Evolutionary conservation across 495 filamentous ascomycete species (phyloP).

Genomic region (Glarea lozoyensis): DNA sequence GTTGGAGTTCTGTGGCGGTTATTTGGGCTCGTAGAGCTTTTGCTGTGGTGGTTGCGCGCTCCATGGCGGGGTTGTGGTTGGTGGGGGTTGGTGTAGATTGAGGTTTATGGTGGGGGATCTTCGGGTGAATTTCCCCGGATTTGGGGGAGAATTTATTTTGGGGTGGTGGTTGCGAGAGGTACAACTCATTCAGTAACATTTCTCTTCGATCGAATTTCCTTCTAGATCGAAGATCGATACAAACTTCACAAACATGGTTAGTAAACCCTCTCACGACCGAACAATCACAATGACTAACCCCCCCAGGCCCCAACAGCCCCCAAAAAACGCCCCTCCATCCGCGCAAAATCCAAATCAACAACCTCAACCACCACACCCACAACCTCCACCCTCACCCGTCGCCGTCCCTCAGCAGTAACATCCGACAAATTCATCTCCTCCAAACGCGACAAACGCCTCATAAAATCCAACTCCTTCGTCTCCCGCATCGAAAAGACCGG

Average conservation of each 20-base stretch:
- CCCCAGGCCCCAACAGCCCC: conserved; percentile 34
- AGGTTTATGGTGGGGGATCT: too few relatives aligned
- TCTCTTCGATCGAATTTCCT: too few relatives aligned
- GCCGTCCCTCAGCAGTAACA: conserved; percentile 30
- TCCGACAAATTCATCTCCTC: conserved; percentile 44
- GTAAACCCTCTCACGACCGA: too few relatives aligned
- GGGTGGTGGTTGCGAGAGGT: too few relatives aligned
- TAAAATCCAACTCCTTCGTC: conserved; percentile 69
- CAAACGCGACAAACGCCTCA: conserved; percentile 69
- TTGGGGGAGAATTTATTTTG: too few relatives aligned
- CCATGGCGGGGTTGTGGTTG: conserved; percentile 13
- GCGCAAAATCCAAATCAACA: conserved; percentile 28
- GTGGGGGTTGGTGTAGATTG: conserved; percentile 1
- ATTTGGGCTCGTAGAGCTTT: conserved; percentile 25
- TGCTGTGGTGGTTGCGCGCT: conserved; percentile 9
- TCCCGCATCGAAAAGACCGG: conserved; percentile 61
- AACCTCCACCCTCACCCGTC: conserved; percentile 7
- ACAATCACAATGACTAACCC: too few relatives aligned
- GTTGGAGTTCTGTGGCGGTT: conserved; percentile 23
- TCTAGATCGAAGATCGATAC: too few relatives aligned
- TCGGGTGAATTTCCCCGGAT: too few relatives aligned
- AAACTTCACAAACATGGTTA: too few relatives aligned
- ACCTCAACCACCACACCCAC: conserved; percentile 19
- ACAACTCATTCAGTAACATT: too few relatives aligned
- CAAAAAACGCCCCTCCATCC: conserved; percentile 35